Evolutionary conservation across 2,329 filamentous ascomycete species (phyloP), one percentile per base, ranked within the genome.

Genomic region (Delphinella strobiligena): DNA sequence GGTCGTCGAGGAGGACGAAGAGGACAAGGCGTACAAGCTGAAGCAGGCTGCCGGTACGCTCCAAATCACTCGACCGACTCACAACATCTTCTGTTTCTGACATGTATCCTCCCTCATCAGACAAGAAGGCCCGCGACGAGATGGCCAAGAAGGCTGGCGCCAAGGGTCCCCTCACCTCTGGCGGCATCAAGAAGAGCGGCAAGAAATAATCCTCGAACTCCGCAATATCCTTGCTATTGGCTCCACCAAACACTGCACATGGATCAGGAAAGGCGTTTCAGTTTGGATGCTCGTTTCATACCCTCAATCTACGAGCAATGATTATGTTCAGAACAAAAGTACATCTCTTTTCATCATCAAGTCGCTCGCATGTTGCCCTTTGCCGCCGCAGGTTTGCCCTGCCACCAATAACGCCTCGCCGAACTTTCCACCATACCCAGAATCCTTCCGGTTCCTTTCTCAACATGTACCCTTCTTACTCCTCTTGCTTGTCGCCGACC

Each of bases 101-200:
- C 33, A 12, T 34, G 30, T 44, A 34, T 37, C 46, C 18, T 50
- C 34, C 17, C 11, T 4, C 41, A 14, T 18, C 48, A 69, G 67
- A 69, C 51, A 69, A 69, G 61, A 91, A 93, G 68, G 65, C 84
- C 17, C 49, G 53, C 82, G 85, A 88, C 52, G 82, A 85, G 58
- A 86, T 88, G 71, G 83, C 82, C 34, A 81, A 78, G 64, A 89
- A 93, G 68, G 65, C 83, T 34, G 80, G 82, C 54, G 83, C 83
- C 62, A 93, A 93, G 68, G 89, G 89, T 3, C 88, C 89, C 29
- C 61, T 95, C 59, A 88, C 87, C 67, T 81, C 78, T 22, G 87
- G 86, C 24, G 63, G 86, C 47, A 94, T 96, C 71, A 95, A 95
- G 80, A 95, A 94, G 77, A 91, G 83, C 46, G 88, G 87, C 64